A percentile compares a stretch with the other conserved stretches of the same genome.
These are phyloP conservation scores for Stagonosporopsis rhizophila DNA, from an alignment of 2,329 filamentous ascomycete species.

Conservation along the genomic window DNA sequence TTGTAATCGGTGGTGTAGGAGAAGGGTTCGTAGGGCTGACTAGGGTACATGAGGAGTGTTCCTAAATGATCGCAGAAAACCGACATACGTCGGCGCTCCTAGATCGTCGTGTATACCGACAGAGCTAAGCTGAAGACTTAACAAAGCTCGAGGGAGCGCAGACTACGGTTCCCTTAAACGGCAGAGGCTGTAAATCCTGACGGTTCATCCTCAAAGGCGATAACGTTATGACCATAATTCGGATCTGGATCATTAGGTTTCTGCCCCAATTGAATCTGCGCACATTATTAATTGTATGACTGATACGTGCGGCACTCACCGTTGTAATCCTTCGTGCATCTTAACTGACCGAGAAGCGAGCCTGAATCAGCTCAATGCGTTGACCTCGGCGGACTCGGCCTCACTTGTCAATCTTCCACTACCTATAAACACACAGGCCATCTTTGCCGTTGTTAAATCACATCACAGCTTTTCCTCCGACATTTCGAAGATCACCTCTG, in stretches of 20 bases:
- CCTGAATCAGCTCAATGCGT: conserved; percentile 6
- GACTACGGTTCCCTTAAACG: not conserved
- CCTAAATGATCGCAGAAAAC: not conserved
- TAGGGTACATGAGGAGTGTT: not conserved
- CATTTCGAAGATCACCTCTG: not conserved
- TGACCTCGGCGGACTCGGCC: conserved; percentile 17
- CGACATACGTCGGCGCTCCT: not conserved
- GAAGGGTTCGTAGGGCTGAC: not conserved
- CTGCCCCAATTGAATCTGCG: not conserved
- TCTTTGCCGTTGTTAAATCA: not conserved
- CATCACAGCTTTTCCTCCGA: not conserved
- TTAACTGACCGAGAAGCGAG: conserved; percentile 6
- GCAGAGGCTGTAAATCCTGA: not conserved
- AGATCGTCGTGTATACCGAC: not conserved
- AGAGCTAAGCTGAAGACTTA: too few relatives aligned
- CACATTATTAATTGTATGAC: conserved; percentile 7
- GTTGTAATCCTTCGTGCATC: conserved; percentile 5
- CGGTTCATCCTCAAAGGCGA: not conserved
- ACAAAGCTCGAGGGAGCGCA: not conserved
- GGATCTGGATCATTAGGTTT: not conserved
- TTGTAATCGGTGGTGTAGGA: conserved; percentile 1
- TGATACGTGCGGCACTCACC: conserved; percentile 3
- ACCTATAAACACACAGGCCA: conserved; percentile 2
- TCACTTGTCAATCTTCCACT: not conserved
- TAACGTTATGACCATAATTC: not conserved